phyloP scores from a whole-genome alignment of 441 rosid species.

The Corymbia citriodora region DNA sequence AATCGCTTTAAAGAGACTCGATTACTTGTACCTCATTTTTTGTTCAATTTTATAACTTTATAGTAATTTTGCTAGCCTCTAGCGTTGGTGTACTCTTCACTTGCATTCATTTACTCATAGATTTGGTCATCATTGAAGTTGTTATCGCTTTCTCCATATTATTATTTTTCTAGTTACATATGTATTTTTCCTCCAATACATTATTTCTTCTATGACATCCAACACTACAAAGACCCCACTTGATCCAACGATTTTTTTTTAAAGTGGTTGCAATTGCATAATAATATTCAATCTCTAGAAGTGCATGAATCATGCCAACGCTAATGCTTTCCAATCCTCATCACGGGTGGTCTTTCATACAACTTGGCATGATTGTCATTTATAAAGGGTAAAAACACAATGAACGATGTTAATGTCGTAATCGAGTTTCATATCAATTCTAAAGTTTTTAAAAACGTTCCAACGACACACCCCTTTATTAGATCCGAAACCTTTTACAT shows the following conservation, averaged over 20 bases:
- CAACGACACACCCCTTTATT: not conserved
- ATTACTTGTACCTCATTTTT: too few species aligned
- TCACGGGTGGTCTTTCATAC: not conserved
- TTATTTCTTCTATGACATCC: too few species aligned
- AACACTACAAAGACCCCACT: accelerated
- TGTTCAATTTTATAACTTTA: too few species aligned
- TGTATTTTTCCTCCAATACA: too few species aligned
- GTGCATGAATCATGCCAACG: not conserved
- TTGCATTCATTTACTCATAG: too few species aligned
- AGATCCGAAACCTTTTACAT: not conserved
- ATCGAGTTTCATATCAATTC: not conserved
- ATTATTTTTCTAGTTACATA: too few species aligned
- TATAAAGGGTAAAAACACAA: not conserved
- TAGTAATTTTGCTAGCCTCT: too few species aligned
- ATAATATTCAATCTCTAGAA: not conserved
- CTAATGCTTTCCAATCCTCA: not conserved
- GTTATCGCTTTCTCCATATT: too few species aligned
- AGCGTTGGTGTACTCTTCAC: too few species aligned
- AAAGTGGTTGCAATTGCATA: not conserved
- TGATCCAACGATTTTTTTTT: not conserved
- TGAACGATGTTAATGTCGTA: not conserved
- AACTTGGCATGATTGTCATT: not conserved
- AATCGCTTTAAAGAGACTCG: too few species aligned
- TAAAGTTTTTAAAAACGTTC: not conserved
- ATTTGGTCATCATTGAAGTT: too few species aligned